These are phyloP conservation scores for Tetrahymena borealis DNA, from an alignment of 73 alveolate genomes.

Conservation along the genomic window DNA sequence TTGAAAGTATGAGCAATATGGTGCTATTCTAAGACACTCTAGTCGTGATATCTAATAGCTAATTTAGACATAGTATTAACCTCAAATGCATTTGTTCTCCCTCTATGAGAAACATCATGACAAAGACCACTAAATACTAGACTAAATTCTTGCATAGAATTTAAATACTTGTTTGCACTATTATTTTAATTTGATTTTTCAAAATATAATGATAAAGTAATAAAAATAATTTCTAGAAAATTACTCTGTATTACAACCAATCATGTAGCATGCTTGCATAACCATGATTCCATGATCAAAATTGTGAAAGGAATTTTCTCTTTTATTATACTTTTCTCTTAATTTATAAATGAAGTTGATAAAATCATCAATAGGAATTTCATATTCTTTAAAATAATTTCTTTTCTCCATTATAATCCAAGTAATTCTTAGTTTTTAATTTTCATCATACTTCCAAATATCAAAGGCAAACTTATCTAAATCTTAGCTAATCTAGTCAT, in stretches of 20 bases:
- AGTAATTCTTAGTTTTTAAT: neutral
- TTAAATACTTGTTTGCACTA: neutral
- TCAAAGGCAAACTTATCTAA: neutral
- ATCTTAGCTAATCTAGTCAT: neutral
- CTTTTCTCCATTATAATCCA: neutral
- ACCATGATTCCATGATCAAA: slow-evolving; percentile 43
- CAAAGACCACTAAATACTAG: slow-evolving; percentile 55
- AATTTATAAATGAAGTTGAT: neutral
- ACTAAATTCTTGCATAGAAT: slow-evolving; percentile 23
- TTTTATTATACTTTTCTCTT: slow-evolving; percentile 29
- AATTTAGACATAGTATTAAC: slow-evolving; percentile 55
- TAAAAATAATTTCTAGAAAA: neutral
- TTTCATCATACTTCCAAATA: neutral
- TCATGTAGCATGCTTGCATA: slow-evolving; percentile 20
- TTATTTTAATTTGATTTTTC: neutral
- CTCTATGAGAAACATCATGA: slow-evolving; percentile 81
- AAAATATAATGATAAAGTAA: neutral
- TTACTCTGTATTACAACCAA: slow-evolving; percentile 9
- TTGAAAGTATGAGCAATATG: slow-evolving; percentile 83
- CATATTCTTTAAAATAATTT: neutral
- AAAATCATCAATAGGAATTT: slow-evolving; percentile 24
- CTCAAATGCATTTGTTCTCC: slow-evolving; percentile 62
- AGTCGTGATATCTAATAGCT: slow-evolving; percentile 81
- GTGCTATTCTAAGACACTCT: slow-evolving; percentile 78
- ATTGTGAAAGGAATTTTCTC: slow-evolving; percentile 24